phyloP scores from a whole-genome alignment of 225 moss, liverwort and hornwort genomes.

The Physcomitrium patens region DNA sequence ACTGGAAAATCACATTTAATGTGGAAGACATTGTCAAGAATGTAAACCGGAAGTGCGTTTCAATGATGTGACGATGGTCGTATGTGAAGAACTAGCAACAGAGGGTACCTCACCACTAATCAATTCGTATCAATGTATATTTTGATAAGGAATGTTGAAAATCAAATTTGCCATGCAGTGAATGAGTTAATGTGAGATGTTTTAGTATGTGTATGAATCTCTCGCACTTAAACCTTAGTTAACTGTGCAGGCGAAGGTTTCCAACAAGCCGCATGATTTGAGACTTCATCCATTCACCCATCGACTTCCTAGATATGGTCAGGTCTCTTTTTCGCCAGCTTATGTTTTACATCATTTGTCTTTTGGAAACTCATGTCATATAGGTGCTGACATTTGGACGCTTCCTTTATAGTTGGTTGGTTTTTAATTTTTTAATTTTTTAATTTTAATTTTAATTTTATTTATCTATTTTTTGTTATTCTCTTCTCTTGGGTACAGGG shows the following conservation, averaged over 20 bases:
- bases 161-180: not conserved
- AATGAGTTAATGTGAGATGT: too few relatives aligned
- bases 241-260: conserved; percentile 44
- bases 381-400: not conserved
- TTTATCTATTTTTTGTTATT: not conserved
- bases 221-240: not conserved
- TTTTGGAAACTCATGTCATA: not conserved
- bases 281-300: conserved; percentile 43
- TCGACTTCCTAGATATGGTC: conserved; percentile 49
- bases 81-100: too few relatives aligned
- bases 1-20: not conserved
- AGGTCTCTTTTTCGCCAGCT: conserved; percentile 4
- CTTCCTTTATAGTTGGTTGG: not conserved
- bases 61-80: too few relatives aligned
- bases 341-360: not conserved
- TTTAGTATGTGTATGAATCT: not conserved
- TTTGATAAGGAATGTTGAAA: not conserved
- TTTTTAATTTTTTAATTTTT: not conserved
- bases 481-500: conserved; percentile 29
- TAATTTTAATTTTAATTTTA: too few relatives aligned
- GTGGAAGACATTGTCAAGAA: not conserved
- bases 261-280: conserved; percentile 39
- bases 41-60: too few relatives aligned
- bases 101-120: too few relatives aligned
- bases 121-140: too few relatives aligned